phyloP scores from a whole-genome alignment of 129 eudicot species.

The Flaveria trinervia region DNA sequence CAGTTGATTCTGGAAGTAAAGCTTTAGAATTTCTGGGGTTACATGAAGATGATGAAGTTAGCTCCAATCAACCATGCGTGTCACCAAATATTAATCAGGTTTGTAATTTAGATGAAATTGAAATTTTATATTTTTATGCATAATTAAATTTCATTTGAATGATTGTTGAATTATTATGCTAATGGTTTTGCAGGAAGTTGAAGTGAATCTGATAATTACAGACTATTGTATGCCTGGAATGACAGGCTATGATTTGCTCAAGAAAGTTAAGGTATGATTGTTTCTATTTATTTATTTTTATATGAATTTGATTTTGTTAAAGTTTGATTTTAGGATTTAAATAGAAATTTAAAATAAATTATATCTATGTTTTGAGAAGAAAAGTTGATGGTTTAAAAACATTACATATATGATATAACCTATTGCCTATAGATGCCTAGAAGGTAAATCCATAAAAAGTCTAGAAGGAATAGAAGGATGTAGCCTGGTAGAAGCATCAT shows the following conservation, averaged over 20 bases:
- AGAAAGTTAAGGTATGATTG: slow-evolving; percentile 70
- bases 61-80: slow-evolving; percentile 44
- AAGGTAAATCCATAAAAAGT: slow-evolving; percentile 10
- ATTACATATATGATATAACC: neutral
- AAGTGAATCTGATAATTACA: slow-evolving; percentile 86
- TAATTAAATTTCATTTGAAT: neutral
- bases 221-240: slow-evolving; percentile 99
- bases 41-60: slow-evolving; percentile 47
- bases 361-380: neutral
- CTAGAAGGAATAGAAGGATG: neutral
- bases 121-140: neutral
- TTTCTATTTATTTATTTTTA: neutral
- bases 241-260: slow-evolving; percentile 98
- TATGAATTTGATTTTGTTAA: neutral
- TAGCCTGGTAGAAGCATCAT: slow-evolving; percentile 17
- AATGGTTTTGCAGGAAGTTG: slow-evolving; percentile 58
- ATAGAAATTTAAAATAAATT: neutral
- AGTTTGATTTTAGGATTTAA: neutral
- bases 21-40: slow-evolving; percentile 87
- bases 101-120: neutral
- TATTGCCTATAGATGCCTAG: neutral
- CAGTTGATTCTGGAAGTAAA: slow-evolving; percentile 93
- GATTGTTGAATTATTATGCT: neutral
- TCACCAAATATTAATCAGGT: slow-evolving; percentile 67
- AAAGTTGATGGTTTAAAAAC: neutral